Percentiles rank a stretch among this genome's conserved stretches.
Evolutionary conservation across 345 rosid species (phyloP).

Genomic region (Diplotaxis tenuifolia): DNA sequence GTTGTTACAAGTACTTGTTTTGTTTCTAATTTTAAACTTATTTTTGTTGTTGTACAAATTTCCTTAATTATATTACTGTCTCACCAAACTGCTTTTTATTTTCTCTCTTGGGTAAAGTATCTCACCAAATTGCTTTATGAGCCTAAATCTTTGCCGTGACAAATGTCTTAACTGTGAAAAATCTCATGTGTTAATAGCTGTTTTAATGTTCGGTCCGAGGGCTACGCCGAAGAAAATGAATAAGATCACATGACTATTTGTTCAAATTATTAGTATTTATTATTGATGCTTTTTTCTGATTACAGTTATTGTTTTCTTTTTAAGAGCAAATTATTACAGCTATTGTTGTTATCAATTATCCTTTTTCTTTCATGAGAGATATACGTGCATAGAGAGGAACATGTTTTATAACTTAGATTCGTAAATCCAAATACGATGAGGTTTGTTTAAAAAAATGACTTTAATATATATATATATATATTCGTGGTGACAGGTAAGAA

Average conservation of each 20-base stretch:
- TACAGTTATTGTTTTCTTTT: too few relatives aligned
- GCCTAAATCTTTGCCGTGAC: constrained; percentile 12
- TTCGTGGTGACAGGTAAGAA: not conserved
- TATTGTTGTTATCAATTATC: constrained; percentile 13
- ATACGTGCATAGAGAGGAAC: not conserved
- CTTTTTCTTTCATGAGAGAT: constrained; percentile 3
- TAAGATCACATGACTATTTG: constrained; percentile 25
- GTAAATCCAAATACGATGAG: not conserved
- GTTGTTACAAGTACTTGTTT: too few relatives aligned
- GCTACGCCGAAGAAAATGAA: constrained; percentile 29
- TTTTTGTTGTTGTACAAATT: too few relatives aligned
- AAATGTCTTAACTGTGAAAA: not conserved
- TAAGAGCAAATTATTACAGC: too few relatives aligned
- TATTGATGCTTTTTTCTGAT: constrained; percentile 15
- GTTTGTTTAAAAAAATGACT: not conserved
- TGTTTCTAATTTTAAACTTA: too few relatives aligned
- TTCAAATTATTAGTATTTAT: constrained; percentile 8
- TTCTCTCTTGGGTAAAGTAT: not conserved
- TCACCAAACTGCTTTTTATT: not conserved
- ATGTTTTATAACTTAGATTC: not conserved
- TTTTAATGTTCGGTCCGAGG: constrained; percentile 27
- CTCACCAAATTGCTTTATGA: constrained; percentile 7
- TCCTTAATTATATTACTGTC: not conserved
- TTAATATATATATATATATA: too few relatives aligned
- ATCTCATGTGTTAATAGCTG: not conserved